These are phyloP conservation scores for Ilex asprella DNA, from an alignment of 257 asterid species.

Conservation along the genomic window DNA sequence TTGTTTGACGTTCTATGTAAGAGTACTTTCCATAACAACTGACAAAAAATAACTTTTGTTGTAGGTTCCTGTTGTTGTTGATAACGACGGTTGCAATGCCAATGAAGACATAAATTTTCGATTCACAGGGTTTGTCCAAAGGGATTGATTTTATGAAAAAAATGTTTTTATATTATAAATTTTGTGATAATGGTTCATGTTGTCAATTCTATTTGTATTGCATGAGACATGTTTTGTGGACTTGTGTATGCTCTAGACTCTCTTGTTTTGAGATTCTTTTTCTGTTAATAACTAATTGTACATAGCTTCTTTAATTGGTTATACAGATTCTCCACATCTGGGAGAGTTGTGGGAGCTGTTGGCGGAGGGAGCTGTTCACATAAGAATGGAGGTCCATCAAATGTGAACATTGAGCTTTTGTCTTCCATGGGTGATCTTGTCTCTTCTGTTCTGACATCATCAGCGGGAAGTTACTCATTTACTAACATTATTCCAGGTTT, in stretches of 20 bases:
- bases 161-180: not conserved
- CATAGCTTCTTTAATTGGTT: constrained; percentile 8
- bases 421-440: constrained; percentile 63
- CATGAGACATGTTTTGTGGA: not conserved
- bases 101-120: constrained; percentile 89
- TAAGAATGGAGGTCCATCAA: constrained; percentile 74
- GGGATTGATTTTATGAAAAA: constrained; percentile 10
- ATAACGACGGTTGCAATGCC: constrained; percentile 80
- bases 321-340: constrained; percentile 70
- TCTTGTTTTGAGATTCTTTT: constrained; percentile 5
- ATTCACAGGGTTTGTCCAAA: constrained; percentile 69
- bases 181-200: not conserved
- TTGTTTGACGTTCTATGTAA: constrained; percentile 5
- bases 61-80: constrained; percentile 79
- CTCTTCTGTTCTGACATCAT: constrained; percentile 62
- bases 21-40: constrained; percentile 15
- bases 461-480: constrained; percentile 73
- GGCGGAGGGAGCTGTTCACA: constrained; percentile 70
- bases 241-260: constrained; percentile 12
- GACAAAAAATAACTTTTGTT: constrained; percentile 22
- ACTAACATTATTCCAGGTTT: constrained; percentile 71
- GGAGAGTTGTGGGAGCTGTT: constrained; percentile 77
- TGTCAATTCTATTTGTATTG: not conserved
- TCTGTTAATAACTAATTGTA: too few species aligned
- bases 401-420: constrained; percentile 69